Conservation (phyloP, 2,329 filamentous ascomycete species). For the Blastomyces percursus region DNA sequence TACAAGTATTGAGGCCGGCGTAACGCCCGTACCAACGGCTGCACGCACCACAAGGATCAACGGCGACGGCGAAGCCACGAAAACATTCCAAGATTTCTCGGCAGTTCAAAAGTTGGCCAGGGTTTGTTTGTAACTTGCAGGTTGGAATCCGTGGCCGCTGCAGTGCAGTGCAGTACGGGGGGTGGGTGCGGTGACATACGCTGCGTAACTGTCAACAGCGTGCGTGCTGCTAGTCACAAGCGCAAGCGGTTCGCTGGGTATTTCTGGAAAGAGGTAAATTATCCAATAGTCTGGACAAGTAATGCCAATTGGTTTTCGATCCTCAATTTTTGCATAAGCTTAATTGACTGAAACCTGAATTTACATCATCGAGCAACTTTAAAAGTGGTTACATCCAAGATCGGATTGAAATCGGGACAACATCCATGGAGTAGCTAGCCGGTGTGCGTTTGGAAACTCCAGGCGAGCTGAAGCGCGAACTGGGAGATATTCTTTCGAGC, state of each 20-base stretch:
- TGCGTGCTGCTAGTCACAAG: background rate
- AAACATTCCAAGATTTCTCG: constrained; percentile 5
- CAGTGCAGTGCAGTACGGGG: too few relatives aligned
- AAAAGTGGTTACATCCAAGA: background rate
- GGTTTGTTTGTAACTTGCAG: background rate
- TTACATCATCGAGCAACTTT: background rate
- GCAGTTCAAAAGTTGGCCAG: background rate
- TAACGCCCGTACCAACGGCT: background rate
- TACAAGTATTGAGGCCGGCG: background rate
- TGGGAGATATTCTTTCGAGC: background rate
- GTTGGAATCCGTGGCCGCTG: background rate
- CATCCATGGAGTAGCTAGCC: background rate
- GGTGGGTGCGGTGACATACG: background rate
- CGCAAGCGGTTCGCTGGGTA: background rate
- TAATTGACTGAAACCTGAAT: too few relatives aligned
- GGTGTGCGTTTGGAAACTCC: background rate
- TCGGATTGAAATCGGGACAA: background rate
- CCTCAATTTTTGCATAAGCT: too few relatives aligned
- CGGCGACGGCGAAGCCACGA: constrained; percentile 1
- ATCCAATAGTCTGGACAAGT: background rate
- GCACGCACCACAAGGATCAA: background rate
- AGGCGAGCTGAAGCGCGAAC: background rate
- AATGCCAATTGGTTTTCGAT: background rate
- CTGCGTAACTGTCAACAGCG: background rate
- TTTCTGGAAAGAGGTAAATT: background rate